Conservation (phyloP, 1,284 basidiomycete genomes). For the Malassezia psittaci region DNA sequence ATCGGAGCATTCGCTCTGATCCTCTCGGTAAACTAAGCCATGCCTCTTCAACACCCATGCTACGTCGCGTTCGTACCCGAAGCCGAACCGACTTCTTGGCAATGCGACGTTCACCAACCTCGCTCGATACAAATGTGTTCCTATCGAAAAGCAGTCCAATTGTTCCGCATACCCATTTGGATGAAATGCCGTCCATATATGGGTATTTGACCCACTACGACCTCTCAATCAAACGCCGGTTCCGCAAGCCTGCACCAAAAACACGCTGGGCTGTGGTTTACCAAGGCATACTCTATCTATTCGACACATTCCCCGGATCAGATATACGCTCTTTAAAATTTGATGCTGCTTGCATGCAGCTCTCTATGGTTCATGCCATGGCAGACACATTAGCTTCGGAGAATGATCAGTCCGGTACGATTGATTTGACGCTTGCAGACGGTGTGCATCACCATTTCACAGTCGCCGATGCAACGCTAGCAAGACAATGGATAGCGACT, state of each 20-base stretch:
- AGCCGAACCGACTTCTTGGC: background rate
- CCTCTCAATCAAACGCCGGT: background rate
- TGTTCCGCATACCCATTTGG: background rate
- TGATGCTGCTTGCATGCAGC: background rate
- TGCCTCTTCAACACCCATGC: background rate
- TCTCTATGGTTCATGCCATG: background rate
- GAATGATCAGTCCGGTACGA: background rate
- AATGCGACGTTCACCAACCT: background rate
- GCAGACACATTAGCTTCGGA: background rate
- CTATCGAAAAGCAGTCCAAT: background rate
- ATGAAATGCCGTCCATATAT: background rate
- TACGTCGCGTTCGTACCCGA: background rate
- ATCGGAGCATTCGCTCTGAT: background rate
- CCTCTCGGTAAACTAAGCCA: background rate
- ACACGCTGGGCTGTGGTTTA: background rate
- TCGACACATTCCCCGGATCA: background rate
- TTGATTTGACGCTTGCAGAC: background rate
- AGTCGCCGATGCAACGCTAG: background rate
- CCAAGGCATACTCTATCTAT: background rate
- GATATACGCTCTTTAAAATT: background rate
- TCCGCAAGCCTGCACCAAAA: background rate
- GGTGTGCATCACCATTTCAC: background rate
- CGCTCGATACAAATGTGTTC: background rate
- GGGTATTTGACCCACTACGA: background rate
- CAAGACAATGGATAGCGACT: background rate